These are phyloP conservation scores for Solanum piurae DNA, from an alignment of 257 asterid species.

Conservation along the genomic window DNA sequence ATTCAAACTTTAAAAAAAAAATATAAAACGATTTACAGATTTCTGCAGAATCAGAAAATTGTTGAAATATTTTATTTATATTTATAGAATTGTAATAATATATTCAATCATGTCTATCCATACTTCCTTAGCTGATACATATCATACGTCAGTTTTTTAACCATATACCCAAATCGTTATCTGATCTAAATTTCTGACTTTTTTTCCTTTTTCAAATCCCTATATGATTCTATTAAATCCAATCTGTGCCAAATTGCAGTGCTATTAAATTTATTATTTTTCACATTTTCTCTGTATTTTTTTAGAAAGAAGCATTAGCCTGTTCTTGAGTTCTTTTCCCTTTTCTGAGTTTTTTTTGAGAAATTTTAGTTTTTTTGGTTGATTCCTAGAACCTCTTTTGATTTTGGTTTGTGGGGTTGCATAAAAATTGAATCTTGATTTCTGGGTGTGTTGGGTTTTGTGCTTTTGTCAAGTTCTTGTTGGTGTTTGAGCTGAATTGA, in stretches of 20 bases:
- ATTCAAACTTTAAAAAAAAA: background rate
- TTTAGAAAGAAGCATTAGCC: background rate
- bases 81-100: background rate
- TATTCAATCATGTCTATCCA: background rate
- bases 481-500: background rate
- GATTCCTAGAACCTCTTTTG: constrained; percentile 2
- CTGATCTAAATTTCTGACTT: background rate
- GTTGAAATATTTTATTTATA: background rate
- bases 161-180: background rate
- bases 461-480: background rate
- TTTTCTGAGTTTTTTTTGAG: background rate
- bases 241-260: background rate
- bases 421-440: constrained; percentile 1
- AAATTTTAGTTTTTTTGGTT: background rate
- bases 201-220: background rate
- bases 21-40: background rate
- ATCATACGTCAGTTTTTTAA: background rate
- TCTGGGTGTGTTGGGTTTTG: background rate
- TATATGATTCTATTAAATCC: background rate
- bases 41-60: background rate
- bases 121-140: background rate
- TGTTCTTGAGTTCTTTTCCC: background rate
- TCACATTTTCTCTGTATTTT: background rate
- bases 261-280: background rate
- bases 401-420: background rate